These are phyloP conservation scores for Populus simonii DNA, from an alignment of 345 rosid species.

Conservation along the genomic window DNA sequence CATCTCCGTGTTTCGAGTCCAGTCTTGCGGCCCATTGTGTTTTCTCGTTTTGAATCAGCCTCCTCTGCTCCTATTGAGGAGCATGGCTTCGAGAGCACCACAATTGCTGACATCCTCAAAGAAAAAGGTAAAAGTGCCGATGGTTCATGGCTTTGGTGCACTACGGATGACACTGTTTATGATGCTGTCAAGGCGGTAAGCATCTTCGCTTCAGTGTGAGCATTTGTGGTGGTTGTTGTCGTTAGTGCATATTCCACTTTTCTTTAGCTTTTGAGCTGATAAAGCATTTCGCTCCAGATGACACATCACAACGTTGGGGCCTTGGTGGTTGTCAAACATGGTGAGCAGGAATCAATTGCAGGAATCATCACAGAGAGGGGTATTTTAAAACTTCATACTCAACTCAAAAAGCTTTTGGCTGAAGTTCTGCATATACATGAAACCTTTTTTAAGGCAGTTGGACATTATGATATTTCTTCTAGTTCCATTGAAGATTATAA, in stretches of 20 bases:
- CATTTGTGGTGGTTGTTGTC: background rate
- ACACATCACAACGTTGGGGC: conserved; percentile 98
- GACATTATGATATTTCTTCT: background rate
- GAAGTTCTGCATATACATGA: background rate
- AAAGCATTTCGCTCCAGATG: conserved; percentile 49
- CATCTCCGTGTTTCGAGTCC: conserved; percentile 63
- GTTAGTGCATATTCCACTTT: background rate
- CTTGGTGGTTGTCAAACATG: conserved; percentile 88
- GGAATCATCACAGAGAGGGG: conserved; percentile 98
- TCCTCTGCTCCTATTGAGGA: conserved; percentile 79
- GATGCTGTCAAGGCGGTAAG: conserved; percentile 95
- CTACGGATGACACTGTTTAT: conserved; percentile 78
- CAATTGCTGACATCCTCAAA: conserved; percentile 70
- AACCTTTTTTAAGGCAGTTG: background rate
- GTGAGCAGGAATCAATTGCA: conserved; percentile 81
- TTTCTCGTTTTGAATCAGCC: conserved; percentile 53
- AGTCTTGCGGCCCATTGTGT: conserved; percentile 36
- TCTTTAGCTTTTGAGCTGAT: background rate
- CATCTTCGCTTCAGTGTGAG: background rate
- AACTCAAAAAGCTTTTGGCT: background rate
- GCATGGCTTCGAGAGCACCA: conserved; percentile 90
- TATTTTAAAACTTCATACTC: conserved; percentile 10
- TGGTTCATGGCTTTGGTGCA: conserved; percentile 99
- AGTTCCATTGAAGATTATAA: background rate
- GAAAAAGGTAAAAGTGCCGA: conserved; percentile 84